phyloP scores from a whole-genome alignment of 2,329 filamentous ascomycete species.

The Dactylellina leptospora region DNA sequence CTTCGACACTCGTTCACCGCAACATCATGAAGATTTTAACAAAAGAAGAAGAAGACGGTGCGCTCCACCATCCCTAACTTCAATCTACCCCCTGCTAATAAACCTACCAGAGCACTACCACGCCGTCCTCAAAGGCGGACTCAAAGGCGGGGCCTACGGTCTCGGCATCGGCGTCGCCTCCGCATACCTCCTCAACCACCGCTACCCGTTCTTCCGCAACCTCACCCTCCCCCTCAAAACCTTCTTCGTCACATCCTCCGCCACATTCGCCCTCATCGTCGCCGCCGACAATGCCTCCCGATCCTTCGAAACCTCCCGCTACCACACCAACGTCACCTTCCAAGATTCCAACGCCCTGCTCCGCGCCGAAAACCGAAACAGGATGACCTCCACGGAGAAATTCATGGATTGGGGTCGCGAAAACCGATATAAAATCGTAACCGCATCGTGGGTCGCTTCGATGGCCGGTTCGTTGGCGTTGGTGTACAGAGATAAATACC shows the following conservation, averaged over 20 bases:
- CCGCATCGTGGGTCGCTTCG: conserved; percentile 79
- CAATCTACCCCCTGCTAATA: neutral
- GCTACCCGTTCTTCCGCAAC: conserved; percentile 79
- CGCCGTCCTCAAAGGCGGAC: conserved; percentile 80
- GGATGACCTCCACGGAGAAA: conserved; percentile 64
- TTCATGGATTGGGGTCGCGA: conserved; percentile 77
- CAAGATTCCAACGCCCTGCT: conserved; percentile 75
- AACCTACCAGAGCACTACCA: conserved; percentile 59
- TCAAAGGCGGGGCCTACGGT: conserved; percentile 75
- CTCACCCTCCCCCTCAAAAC: conserved; percentile 89
- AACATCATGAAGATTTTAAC: conserved; percentile 88
- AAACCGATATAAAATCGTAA: conserved; percentile 88
- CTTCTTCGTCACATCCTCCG: conserved; percentile 83
- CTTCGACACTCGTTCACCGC: no score
- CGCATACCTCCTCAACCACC: conserved; percentile 59
- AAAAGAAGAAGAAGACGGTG: conserved; percentile 82
- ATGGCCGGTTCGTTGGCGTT: conserved; percentile 79
- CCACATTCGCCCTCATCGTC: conserved; percentile 88
- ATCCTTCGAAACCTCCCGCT: conserved; percentile 70
- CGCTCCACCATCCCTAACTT: neutral
- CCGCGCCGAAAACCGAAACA: conserved; percentile 68
- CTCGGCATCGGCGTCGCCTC: conserved; percentile 54
- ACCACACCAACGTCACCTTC: conserved; percentile 48
- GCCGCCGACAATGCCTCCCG: conserved; percentile 79
- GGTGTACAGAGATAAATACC: conserved; percentile 78